Percentiles rank a stretch among this genome's conserved stretches.
Conservation (phyloP, 192 early-diverging fungal species). For the Gaertneriomyces sp. region DNA sequence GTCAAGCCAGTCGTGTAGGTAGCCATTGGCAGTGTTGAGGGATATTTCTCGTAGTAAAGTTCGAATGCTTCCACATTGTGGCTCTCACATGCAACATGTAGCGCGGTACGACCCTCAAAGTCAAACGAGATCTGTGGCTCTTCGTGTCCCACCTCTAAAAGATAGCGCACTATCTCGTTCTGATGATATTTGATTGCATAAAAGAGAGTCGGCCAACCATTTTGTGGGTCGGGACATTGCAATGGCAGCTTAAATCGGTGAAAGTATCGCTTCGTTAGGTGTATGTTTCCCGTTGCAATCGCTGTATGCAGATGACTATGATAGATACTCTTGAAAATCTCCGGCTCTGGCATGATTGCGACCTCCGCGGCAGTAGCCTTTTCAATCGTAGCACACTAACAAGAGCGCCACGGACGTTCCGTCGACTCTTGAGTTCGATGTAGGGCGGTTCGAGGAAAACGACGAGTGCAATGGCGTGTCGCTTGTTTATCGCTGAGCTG, state of each 20-base stretch:
- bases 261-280: slow-evolving; percentile 26
- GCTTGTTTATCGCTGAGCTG: neutral
- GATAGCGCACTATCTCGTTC: slow-evolving; percentile 40
- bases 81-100: neutral
- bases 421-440: neutral
- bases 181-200: slow-evolving; percentile 49
- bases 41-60: too few relatives aligned
- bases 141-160: slow-evolving; percentile 44
- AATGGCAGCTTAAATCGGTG: slow-evolving; percentile 34
- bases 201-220: slow-evolving; percentile 54
- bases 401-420: neutral
- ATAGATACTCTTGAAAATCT: slow-evolving; percentile 5
- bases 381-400: too few relatives aligned
- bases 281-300: slow-evolving; percentile 40
- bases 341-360: too few relatives aligned
- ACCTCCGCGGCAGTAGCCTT: too few relatives aligned
- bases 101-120: neutral
- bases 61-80: too few relatives aligned
- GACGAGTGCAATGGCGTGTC: neutral
- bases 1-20: too few relatives aligned
- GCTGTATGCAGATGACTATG: slow-evolving; percentile 23
- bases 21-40: too few relatives aligned
- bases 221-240: slow-evolving; percentile 40
- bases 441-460: neutral
- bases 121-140: slow-evolving; percentile 14